A percentile compares a stretch with the other conserved stretches of the same genome.
Conservation (phyloP, 306 rosid genomes). For the Cucumis melo region DNA sequence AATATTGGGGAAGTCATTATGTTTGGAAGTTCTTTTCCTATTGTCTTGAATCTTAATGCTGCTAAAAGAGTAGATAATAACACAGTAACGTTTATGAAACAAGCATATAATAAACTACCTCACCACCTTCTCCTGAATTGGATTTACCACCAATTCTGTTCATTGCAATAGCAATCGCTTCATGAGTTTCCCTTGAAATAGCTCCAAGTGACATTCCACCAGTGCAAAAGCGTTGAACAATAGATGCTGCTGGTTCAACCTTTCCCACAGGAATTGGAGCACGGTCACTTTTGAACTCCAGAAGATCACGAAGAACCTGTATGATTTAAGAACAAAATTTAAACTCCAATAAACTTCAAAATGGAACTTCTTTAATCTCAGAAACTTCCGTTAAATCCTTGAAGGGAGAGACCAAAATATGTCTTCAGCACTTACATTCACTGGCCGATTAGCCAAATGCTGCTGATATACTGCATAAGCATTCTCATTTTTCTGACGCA, state of each 20-base stretch:
- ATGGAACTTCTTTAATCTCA: background rate
- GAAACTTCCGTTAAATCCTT: background rate
- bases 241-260: slow-evolving; percentile 89
- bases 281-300: slow-evolving; percentile 84
- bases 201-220: slow-evolving; percentile 99
- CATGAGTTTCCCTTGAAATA: slow-evolving; percentile 96
- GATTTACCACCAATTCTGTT: slow-evolving; percentile 96
- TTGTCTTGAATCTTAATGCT: background rate
- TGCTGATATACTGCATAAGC: slow-evolving; percentile 94
- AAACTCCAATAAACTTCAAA: background rate
- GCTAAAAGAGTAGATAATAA: background rate
- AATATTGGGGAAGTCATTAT: background rate
- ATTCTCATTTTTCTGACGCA: slow-evolving; percentile 92
- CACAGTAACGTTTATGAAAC: background rate
- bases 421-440: slow-evolving; percentile 50
- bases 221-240: slow-evolving; percentile 91
- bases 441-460: slow-evolving; percentile 95
- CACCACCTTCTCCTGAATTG: slow-evolving; percentile 99
- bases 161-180: slow-evolving; percentile 98
- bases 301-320: slow-evolving; percentile 96
- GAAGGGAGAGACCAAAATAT: background rate
- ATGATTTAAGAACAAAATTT: background rate
- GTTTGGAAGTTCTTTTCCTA: background rate
- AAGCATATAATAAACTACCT: slow-evolving; percentile 35
- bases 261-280: slow-evolving; percentile 87